A percentile compares a stretch with the other conserved stretches of the same genome.
These are phyloP conservation scores for Penicillium macrosclerotiorum DNA, from an alignment of 495 filamentous ascomycete species.

Conservation along the genomic window DNA sequence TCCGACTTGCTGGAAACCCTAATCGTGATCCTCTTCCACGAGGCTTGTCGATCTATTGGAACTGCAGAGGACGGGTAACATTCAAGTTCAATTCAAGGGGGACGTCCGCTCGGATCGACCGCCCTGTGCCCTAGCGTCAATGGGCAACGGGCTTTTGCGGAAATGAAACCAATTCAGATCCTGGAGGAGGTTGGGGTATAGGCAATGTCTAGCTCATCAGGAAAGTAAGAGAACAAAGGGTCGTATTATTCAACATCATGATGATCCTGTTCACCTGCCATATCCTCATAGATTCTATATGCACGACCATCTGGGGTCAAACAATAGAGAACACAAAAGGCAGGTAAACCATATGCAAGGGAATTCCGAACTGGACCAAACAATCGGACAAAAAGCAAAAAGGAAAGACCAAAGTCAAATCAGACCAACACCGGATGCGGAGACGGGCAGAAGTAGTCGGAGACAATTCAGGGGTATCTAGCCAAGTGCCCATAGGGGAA, in stretches of 20 bases:
- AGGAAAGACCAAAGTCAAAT: slow-evolving; percentile 11
- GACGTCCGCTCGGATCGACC: slow-evolving; percentile 16
- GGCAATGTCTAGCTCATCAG: too few relatives aligned
- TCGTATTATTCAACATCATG: too few relatives aligned
- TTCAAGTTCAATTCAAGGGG: slow-evolving; percentile 17
- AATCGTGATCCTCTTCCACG: too few relatives aligned
- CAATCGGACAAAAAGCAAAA: slow-evolving; percentile 9
- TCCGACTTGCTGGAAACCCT: too few relatives aligned
- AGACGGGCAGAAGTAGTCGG: slow-evolving; percentile 19
- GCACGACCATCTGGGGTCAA: slow-evolving; percentile 1
- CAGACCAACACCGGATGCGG: slow-evolving; percentile 19
- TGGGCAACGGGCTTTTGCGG: slow-evolving; percentile 1
- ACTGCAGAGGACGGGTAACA: too few relatives aligned
- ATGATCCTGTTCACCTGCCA: too few relatives aligned
- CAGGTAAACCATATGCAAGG: slow-evolving; percentile 12
- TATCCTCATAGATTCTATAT: neutral
- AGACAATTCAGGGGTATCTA: slow-evolving; percentile 33
- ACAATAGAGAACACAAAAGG: neutral
- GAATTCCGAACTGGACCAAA: slow-evolving; percentile 18
- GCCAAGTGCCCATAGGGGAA: slow-evolving; percentile 22
- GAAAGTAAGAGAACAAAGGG: too few relatives aligned
- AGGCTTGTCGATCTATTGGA: neutral
- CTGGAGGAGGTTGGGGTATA: too few relatives aligned
- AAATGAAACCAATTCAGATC: neutral
- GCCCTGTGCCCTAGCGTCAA: slow-evolving; percentile 9